Evolutionary conservation across 495 filamentous ascomycete species (phyloP), one percentile per base, ranked within the genome.

Genomic region (Podospora comata): DNA sequence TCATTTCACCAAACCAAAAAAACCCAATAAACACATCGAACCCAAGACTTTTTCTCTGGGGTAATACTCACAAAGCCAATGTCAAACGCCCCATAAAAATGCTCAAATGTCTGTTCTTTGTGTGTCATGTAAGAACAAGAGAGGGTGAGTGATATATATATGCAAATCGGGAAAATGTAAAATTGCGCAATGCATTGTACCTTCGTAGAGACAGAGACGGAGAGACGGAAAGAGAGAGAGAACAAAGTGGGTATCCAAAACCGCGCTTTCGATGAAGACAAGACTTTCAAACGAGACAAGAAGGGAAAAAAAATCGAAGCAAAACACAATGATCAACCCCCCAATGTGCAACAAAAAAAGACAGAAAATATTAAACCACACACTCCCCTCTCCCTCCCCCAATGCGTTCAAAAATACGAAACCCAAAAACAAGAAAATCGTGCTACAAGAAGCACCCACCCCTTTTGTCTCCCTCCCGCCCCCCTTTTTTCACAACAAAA

Each of bases 271-370:
- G 55, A 26, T 27, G n/a, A 30, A 65, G 53, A 54, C 28, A 66
- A 58, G 27, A 66, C 9, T 4, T 23, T 48, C 32, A 48, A 23
- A 59, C 20, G 48, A 58, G 18, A 26, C 16, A 65, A 56, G 63
- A 48, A 61, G 53, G 66, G 55, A 63, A 39, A 23, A 23, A 60
- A 67, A n/a, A 64, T 16, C 58, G 15, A 26, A 65, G 4, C 32
- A 39, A 56, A 20, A 6, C 1, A 48, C 5, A 44, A 48, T 15
- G 32, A 20, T 54, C 39, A 54, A 48, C 1, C 16, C 61, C 39
- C n/a, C 34, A 44, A 15, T 32, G 30, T 32, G 30, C 57, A 61
- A 65, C 59, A 11, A 58, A 44, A 32, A 32, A 16, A 27, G 16
- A 59, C 19, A 27, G 26, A 59, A 58, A 26, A 23, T 59, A 59